phyloP scores from a whole-genome alignment of 352 stramenopile species.

The Phytophthora pistaciae region DNA sequence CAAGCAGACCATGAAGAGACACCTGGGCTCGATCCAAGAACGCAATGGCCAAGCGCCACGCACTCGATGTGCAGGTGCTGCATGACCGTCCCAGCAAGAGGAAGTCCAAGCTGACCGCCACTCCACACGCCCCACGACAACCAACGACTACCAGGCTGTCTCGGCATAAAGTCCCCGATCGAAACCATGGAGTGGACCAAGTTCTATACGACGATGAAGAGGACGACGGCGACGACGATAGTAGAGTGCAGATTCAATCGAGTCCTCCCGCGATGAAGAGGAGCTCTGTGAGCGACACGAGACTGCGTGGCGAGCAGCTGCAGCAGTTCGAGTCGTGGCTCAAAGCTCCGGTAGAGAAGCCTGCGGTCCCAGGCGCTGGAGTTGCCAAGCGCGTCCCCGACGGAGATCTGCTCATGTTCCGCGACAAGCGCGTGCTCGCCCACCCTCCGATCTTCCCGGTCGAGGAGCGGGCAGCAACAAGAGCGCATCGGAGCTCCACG shows the following conservation, averaged over 20 bases:
- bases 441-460: slow-evolving; percentile 31
- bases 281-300: background rate
- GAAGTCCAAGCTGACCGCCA: slow-evolving; percentile 17
- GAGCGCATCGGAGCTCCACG: slow-evolving; percentile 4
- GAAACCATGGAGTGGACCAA: background rate
- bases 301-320: slow-evolving; percentile 25
- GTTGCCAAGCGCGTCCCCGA: slow-evolving; percentile 51
- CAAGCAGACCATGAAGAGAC: slow-evolving; percentile 26
- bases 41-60: slow-evolving; percentile 41
- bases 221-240: background rate
- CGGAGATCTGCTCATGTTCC: slow-evolving; percentile 66
- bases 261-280: slow-evolving; percentile 6
- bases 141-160: background rate
- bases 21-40: background rate
- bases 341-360: slow-evolving; percentile 37
- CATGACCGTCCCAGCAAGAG: slow-evolving; percentile 26
- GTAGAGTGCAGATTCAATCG: background rate
- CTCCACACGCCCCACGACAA: slow-evolving; percentile 21
- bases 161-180: slow-evolving; percentile 8
- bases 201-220: slow-evolving; percentile 5
- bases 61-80: slow-evolving; percentile 34
- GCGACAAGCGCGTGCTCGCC: slow-evolving; percentile 33
- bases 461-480: slow-evolving; percentile 14
- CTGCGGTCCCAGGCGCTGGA: slow-evolving; percentile 51
- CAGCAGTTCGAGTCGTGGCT: slow-evolving; percentile 61